phyloP scores from a whole-genome alignment of 441 rosid species.

The Capsella rubella region DNA sequence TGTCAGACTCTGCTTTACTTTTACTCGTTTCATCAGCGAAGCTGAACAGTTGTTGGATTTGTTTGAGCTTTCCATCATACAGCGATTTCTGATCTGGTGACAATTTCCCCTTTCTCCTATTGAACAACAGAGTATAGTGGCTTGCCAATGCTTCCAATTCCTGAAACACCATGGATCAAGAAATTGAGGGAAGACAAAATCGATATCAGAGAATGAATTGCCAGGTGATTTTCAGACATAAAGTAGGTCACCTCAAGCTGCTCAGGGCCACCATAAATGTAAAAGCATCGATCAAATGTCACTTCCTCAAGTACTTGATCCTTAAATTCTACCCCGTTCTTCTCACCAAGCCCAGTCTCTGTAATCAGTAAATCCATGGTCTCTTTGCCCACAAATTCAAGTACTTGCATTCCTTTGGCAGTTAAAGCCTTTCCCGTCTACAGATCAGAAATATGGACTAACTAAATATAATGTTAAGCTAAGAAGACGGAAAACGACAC shows the following conservation, averaged over 20 bases:
- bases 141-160: constrained; percentile 93
- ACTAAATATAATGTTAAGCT: constrained; percentile 11
- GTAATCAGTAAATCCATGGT: constrained; percentile 88
- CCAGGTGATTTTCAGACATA: constrained; percentile 20
- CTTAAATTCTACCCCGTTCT: constrained; percentile 53
- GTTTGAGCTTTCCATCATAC: constrained; percentile 82
- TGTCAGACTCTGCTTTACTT: constrained; percentile 59
- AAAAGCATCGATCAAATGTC: constrained; percentile 95
- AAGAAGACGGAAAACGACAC: constrained; percentile 30
- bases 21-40: constrained; percentile 64
- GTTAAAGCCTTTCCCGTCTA: constrained; percentile 97
- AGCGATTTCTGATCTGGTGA: constrained; percentile 76
- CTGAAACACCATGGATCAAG: constrained; percentile 52
- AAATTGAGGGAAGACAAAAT: constrained; percentile 7
- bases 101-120: constrained; percentile 84
- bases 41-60: constrained; percentile 78
- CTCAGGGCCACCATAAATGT: constrained; percentile 99
- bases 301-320: constrained; percentile 88
- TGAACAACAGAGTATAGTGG: constrained; percentile 84
- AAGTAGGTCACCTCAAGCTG: constrained; percentile 78
- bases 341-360: constrained; percentile 87
- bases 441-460: constrained; percentile 29
- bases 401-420: constrained; percentile 95
- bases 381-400: constrained; percentile 95
- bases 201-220: background rate